Evolutionary conservation across 2,329 filamentous ascomycete species (phyloP).

Genomic region (Aspergillus sp.): DNA sequence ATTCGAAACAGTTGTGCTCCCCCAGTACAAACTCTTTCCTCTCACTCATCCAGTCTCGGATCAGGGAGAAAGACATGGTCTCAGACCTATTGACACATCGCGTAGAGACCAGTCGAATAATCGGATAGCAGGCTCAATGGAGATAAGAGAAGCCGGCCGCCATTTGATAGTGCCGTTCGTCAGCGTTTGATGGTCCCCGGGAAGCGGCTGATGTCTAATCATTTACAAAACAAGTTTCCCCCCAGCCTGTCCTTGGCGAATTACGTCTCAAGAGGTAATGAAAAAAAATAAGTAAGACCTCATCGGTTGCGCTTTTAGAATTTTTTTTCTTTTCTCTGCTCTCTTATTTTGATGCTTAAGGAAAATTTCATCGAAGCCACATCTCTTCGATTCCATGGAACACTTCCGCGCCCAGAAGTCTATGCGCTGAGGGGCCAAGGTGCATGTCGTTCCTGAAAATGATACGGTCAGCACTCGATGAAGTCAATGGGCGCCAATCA

Average conservation of each 20-base stretch:
- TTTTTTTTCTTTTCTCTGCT: constrained; percentile 12
- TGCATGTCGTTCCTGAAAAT: constrained; percentile 44
- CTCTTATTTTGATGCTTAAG: constrained; percentile 5
- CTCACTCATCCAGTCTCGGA: background rate
- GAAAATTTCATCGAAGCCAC: constrained; percentile 29
- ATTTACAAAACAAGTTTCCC: constrained; percentile 1
- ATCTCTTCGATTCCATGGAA: constrained; percentile 39
- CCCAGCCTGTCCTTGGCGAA: background rate
- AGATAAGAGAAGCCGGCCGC: constrained; percentile 1
- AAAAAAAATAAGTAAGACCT: background rate
- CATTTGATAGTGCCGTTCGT: background rate
- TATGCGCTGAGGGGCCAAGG: constrained; percentile 40
- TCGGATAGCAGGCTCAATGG: background rate
- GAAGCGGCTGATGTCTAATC: constrained; percentile 5
- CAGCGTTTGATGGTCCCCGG: constrained; percentile 12
- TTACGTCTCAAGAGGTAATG: background rate
- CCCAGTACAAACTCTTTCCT: background rate
- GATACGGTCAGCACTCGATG: constrained; percentile 11
- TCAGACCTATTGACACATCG: constrained; percentile 11
- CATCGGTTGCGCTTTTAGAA: background rate
- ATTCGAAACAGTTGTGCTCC: background rate
- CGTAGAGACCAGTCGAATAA: background rate
- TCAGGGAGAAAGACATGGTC: constrained; percentile 13
- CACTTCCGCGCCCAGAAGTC: constrained; percentile 40
- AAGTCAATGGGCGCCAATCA: constrained; percentile 6